Evolutionary conservation across 2,329 filamentous ascomycete species (phyloP), one percentile per base, ranked within the genome.

Genomic region (Dryadomyces quercus-mongolicae): DNA sequence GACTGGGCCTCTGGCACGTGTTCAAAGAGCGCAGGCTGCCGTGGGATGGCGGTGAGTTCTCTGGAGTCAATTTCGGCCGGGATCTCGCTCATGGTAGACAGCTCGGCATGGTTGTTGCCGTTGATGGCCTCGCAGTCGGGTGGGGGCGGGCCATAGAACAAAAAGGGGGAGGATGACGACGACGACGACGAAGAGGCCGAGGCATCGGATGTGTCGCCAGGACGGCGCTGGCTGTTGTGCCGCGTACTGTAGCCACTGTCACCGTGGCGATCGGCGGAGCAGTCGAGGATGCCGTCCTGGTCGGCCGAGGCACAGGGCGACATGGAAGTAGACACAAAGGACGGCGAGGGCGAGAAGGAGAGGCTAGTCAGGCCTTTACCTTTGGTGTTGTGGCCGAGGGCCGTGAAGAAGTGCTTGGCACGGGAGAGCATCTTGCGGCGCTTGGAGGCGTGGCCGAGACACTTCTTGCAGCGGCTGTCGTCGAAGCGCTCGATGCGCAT

Each of bases 351-450:
- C 5, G 55, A 52, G 13, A 43, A 43, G 13, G 55, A 21, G 2
- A 20, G 12, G 34, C 31, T 57, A 8, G 55, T 15, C 1, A 20
- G 15, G 34, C 31, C 57, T n/a, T 63, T 62, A 25, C 60, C 63
- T 58, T 69, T 75, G 59, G 66, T 42, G 38, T 42, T 76, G 60
- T 76, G 71, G 9, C 76, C 76, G 34, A 80, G 66, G 12, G 71
- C 73, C 21, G 73, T 72, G 62, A 80, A 78, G 64, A 80, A 76
- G 60, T 65, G 73, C 63, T 74, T 78, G 48, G 77, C 77, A 68
- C 74, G 71, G 54, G 70, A 71, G 58, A 80, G 63, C 57, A 79
- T 75, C 60, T 72, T 75, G 62, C 69, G 71, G 60, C 76, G 69
- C 65, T 74, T 75, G 7, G 74, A 77, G 3, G 72, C 71, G 42